phyloP scores from a whole-genome alignment of 2,329 filamentous ascomycete species.

The Ascochyta pisi region DNA sequence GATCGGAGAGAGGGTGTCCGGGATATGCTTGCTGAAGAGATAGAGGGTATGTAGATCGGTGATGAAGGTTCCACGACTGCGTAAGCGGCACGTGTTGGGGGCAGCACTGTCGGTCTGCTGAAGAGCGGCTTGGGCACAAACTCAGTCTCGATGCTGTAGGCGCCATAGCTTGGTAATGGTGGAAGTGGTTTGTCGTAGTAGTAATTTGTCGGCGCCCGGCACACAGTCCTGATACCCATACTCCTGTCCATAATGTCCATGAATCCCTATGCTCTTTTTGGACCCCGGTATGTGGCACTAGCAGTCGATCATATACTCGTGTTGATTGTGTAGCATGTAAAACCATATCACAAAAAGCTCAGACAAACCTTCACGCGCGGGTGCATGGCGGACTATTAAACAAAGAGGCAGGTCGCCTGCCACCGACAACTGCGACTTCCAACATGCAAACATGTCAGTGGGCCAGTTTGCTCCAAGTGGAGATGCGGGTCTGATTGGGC shows the following conservation, averaged over 20 bases:
- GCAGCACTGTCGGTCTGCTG: conserved; percentile 27
- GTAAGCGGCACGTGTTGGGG: conserved; percentile 28
- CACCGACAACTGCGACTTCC: conserved; percentile 18
- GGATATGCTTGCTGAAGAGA: conserved; percentile 1
- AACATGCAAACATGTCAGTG: conserved; percentile 23
- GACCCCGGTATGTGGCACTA: not conserved
- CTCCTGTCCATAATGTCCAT: conserved; percentile 1
- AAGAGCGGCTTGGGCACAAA: conserved; percentile 38
- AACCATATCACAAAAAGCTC: conserved; percentile 19
- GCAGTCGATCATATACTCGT: conserved; percentile 8
- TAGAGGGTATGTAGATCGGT: conserved; percentile 21
- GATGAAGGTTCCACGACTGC: conserved; percentile 30
- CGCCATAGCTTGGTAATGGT: conserved; percentile 11
- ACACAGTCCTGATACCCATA: conserved; percentile 10
- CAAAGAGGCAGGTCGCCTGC: conserved; percentile 29
- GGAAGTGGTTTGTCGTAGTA: conserved; percentile 25
- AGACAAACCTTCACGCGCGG: conserved; percentile 21
- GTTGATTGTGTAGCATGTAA: conserved; percentile 17
- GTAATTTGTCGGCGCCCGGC: conserved; percentile 7
- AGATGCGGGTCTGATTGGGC: conserved; percentile 25
- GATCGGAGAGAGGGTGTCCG: conserved; percentile 9
- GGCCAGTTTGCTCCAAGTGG: conserved; percentile 25
- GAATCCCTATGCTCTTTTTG: conserved; percentile 5
- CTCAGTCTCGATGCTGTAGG: conserved; percentile 20
- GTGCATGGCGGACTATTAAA: conserved; percentile 29